Evolutionary conservation across 371 early-diverging fungal species (phyloP).

Genomic region (Blastocladiella emersonii): DNA sequence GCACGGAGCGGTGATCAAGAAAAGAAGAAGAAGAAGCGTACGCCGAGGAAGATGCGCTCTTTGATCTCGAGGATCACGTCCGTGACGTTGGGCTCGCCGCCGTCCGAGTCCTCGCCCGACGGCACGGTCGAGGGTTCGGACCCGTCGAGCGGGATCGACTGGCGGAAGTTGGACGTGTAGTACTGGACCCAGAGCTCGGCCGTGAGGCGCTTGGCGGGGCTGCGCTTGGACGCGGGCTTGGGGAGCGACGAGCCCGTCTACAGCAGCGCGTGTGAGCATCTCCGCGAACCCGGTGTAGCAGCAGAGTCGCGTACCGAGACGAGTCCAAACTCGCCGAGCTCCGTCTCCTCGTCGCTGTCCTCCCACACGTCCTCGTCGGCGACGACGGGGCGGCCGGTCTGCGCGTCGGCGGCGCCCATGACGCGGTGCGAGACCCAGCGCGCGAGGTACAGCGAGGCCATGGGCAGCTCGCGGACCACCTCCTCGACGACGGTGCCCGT

Average conservation of each 20-base stretch:
- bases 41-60: slow-evolving; percentile 53
- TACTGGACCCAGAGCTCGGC: slow-evolving; percentile 2
- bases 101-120: neutral
- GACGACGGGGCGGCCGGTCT: neutral
- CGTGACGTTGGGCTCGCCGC: neutral
- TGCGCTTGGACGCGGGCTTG: neutral
- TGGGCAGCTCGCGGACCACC: slow-evolving; percentile 48
- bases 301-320: slow-evolving; percentile 22
- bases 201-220: neutral
- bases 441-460: slow-evolving; percentile 61
- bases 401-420: neutral
- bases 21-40: slow-evolving; percentile 6
- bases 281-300: too few relatives aligned
- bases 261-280: too few relatives aligned
- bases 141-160: neutral
- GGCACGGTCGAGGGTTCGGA: too few relatives aligned
- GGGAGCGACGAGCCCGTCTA: neutral
- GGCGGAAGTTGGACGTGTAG: neutral
- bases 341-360: slow-evolving; percentile 37
- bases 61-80: slow-evolving; percentile 28
- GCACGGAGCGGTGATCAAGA: neutral
- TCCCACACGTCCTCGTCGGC: slow-evolving; percentile 20
- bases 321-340: slow-evolving; percentile 47
- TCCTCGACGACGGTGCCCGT: neutral
- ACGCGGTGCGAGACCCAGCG: slow-evolving; percentile 24